phyloP scores from a whole-genome alignment of 1,284 basidiomycete genomes.

The Rhodotorula mucilaginosa region DNA sequence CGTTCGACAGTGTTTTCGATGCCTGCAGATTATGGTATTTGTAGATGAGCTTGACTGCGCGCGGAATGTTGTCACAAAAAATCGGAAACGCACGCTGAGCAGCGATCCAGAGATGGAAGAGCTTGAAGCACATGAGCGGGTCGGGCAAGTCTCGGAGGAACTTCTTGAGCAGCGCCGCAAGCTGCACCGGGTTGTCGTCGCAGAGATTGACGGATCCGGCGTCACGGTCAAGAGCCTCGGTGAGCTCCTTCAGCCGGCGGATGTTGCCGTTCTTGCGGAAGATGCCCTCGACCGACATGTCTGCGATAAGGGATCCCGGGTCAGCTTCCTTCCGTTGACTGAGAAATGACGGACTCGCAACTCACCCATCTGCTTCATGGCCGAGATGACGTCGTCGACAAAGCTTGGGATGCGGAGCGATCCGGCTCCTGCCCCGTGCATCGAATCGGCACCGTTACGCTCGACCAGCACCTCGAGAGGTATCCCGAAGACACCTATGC shows the following conservation, averaged over 20 bases:
- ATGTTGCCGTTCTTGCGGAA: constrained; percentile 99
- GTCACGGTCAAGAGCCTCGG: constrained; percentile 91
- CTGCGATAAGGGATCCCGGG: constrained; percentile 52
- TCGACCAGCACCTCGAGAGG: constrained; percentile 94
- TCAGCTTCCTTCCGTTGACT: background rate
- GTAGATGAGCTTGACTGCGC: background rate
- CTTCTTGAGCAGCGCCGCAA: constrained; percentile 94
- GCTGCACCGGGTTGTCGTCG: constrained; percentile 93
- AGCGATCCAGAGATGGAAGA: constrained; percentile 83
- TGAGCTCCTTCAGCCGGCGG: constrained; percentile 81
- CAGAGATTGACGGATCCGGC: constrained; percentile 82
- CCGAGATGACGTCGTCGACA: constrained; percentile 94
- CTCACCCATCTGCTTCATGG: constrained; percentile 98
- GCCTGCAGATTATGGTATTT: constrained; percentile 53
- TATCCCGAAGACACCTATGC: constrained; percentile 78
- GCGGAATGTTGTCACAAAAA: background rate
- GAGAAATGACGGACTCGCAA: constrained; percentile 33
- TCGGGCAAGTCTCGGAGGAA: constrained; percentile 96
- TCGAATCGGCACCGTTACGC: constrained; percentile 87
- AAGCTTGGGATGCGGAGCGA: constrained; percentile 90
- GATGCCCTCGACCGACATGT: constrained; percentile 98
- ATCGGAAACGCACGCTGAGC: constrained; percentile 68
- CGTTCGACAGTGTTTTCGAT: constrained; percentile 74
- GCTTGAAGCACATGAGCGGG: constrained; percentile 88
- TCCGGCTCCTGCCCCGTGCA: constrained; percentile 81